Evolutionary conservation across 139 green algal species (phyloP), one percentile per base, ranked within the genome.

Genomic region (Volvox reticuliferus): DNA sequence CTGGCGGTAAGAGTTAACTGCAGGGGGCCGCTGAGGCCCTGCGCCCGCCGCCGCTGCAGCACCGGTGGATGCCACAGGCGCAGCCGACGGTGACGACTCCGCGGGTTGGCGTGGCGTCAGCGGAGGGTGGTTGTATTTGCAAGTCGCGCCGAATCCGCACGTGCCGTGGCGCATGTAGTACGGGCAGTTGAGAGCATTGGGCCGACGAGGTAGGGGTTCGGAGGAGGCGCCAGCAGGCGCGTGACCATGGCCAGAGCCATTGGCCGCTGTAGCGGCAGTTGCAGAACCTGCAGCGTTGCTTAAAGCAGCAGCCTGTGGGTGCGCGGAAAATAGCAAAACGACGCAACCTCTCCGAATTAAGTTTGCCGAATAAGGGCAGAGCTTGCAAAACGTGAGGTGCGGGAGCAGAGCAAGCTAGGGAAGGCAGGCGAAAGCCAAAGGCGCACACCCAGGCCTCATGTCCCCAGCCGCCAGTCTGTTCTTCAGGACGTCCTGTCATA

Each of bases 161-260:
- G 73, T 90, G 30, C 86, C 86, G 50, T 21, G 33, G 0, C 71
- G 50, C 86, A 90, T 75, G 86, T 90, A 90, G 86, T 65, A 83
- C 2, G 71, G 30, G 73, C 86, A 90, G 69, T 67, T 55, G 14
- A 6, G 12, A 19, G 17, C 6, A 6, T 50, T 75, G 37, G 85
- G 85, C 37, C 85, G 85, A 44, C 63, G 69, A 21, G 85, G 85
- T 24, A 82, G 71, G 0, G 37, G 37, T 35, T 35, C 22, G 1
- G 79, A 67, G 37, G 79, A 61, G 36, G 79, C 36, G 37, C 37
- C 37, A 55, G 21, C 36, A 68, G 79, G 37, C 37, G 37, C 24
- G 5, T 68, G 37, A 35, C 28, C 16, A 19, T 24, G 37, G 16
- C 37, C 19, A 36, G 6, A 37, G 79, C 35, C 37, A 21, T 61